Conservation (phyloP, 73 alveolate genomes). For the Diophrys sp. region DNA sequence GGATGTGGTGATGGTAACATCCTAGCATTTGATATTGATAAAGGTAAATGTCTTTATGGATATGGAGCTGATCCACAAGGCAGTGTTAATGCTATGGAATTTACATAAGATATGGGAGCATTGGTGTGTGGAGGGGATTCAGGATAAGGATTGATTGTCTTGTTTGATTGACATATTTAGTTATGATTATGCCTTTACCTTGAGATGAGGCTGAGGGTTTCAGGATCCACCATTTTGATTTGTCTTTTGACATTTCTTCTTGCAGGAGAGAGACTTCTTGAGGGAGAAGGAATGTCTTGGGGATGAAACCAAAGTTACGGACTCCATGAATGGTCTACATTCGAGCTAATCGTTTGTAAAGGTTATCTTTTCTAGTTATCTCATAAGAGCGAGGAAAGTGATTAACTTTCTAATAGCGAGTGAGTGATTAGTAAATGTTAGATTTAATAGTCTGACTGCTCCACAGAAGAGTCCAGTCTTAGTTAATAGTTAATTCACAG, state of each 20-base stretch:
- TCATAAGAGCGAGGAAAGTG: constrained; percentile 82
- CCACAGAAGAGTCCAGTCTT: constrained; percentile 50
- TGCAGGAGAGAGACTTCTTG: constrained; percentile 47
- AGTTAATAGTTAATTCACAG: constrained; percentile 6
- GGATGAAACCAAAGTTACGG: constrained; percentile 68
- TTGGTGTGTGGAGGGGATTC: background rate
- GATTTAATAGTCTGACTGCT: constrained; percentile 11
- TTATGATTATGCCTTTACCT: constrained; percentile 77
- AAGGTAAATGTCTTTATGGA: constrained; percentile 92
- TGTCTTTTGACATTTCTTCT: constrained; percentile 40
- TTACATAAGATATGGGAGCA: background rate
- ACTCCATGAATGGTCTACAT: constrained; percentile 62
- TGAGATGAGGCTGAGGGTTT: constrained; percentile 82
- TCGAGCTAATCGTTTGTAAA: constrained; percentile 64
- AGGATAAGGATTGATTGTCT: background rate
- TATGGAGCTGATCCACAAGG: constrained; percentile 90
- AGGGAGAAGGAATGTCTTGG: constrained; percentile 71
- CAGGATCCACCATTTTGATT: constrained; percentile 60
- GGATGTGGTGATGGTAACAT: constrained; percentile 99
- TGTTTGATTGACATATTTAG: constrained; percentile 37
- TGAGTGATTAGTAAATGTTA: constrained; percentile 32
- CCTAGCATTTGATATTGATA: constrained; percentile 83
- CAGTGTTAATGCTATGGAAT: constrained; percentile 72
- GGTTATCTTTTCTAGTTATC: constrained; percentile 78
- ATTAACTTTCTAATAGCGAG: constrained; percentile 68